Base-by-base conservation (phyloP, 1,284 basidiomycete species). In the Ustilago shanxiensis region DNA sequence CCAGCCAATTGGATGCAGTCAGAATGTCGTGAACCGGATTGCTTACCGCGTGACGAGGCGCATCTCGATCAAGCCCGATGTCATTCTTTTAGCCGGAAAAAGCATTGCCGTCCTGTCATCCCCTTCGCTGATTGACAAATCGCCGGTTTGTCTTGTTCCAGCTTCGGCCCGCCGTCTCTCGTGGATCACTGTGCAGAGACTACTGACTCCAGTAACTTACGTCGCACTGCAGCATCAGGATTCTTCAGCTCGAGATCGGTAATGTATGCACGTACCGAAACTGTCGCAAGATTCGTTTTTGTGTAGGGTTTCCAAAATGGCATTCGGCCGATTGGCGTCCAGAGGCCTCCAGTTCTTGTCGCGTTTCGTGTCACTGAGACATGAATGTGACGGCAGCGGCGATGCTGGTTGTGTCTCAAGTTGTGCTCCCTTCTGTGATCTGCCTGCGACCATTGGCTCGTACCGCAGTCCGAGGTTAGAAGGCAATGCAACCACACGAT, bases 331-430 rank as follows among this genome's bases (percentile, higher is more conserved):
- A 49, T 16, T 49, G 47, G 18, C 9, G n/a, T n/a, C n/a, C n/a
- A n/a, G n/a, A 49, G 8, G 5, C 16, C 2, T 49, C 28, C 47
- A 24, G 47, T 14, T 26, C 26, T 28, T 28, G 22, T 49, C 22
- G 22, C 26, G 24, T 49, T 28, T 49, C 47, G 4, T 28, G 47
- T 49, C 11, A 45, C 22, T 49, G 24, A 14, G 2, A 20, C 11
- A 44, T 16, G n/a, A n/a, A 26, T 10, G 47, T 49, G 47, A 49
- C 47, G 47, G 47, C 47, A 49, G 24, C 47, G 28, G 47, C 47
- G 3, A 18, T 49, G 24, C 47, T 28, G 26, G 47, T 49, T 24
- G 18, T 49, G 47, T 49, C 47, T 29, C 47, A 49, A 49, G 28
- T 18, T 49, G 47, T 49, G 22, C 47, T 49, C 9, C 24, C 14